phyloP scores from a whole-genome alignment of 2,329 filamentous ascomycete genomes.

The Penicillium aurantiogriseum region DNA sequence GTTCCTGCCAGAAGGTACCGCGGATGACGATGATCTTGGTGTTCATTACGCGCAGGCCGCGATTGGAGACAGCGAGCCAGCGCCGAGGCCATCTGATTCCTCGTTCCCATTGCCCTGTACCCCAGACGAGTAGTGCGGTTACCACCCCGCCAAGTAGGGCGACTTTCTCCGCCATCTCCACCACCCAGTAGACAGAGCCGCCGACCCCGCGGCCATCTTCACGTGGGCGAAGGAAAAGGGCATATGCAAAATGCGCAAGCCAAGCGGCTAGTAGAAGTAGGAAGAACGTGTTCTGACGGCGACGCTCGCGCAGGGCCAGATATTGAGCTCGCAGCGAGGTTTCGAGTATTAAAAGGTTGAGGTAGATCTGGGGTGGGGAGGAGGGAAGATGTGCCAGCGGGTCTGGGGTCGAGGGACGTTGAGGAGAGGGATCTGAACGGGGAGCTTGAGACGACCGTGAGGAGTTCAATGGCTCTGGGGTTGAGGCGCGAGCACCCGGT shows the following conservation, averaged over 20 bases:
- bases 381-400: conserved; percentile 80
- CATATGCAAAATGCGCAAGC: conserved; percentile 82
- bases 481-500: conserved; percentile 39
- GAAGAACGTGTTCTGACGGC: conserved; percentile 92
- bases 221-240: conserved; percentile 89
- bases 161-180: conserved; percentile 86
- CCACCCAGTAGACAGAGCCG: conserved; percentile 92
- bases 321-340: conserved; percentile 91
- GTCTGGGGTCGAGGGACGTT: conserved; percentile 54
- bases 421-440: conserved; percentile 43
- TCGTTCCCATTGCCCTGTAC: conserved; percentile 92
- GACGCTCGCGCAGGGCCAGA: conserved; percentile 80
- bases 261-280: conserved; percentile 74
- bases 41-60: conserved; percentile 88
- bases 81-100: conserved; percentile 90
- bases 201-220: conserved; percentile 90
- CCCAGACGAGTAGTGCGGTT: conserved; percentile 84
- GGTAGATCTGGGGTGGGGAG: conserved; percentile 92
- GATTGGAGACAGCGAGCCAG: conserved; percentile 86
- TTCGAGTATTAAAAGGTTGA: conserved; percentile 96
- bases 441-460: conserved; percentile 3
- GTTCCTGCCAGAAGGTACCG: conserved; percentile 76
- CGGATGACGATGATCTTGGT: conserved; percentile 91
- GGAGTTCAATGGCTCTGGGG: conserved; percentile 27
- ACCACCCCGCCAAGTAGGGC: conserved; percentile 88